These are phyloP conservation scores for Backusella australiensis DNA, from an alignment of 192 early-diverging fungal species.

Conservation along the genomic window DNA sequence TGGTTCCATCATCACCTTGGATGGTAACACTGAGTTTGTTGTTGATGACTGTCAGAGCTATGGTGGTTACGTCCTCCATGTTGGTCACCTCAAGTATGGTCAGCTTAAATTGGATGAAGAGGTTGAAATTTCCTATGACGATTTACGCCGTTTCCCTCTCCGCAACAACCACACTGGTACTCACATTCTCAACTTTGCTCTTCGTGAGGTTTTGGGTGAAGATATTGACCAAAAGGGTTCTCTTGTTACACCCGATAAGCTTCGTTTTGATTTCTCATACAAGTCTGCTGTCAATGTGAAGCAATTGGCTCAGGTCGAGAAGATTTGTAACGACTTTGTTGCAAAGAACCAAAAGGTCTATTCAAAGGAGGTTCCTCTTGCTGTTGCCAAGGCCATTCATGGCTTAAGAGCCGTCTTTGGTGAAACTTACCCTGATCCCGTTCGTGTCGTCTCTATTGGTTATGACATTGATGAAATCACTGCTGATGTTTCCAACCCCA, in stretches of 20 bases:
- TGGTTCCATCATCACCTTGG: constrained; percentile 80
- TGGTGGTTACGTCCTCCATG: constrained; percentile 95
- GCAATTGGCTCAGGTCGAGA: constrained; percentile 73
- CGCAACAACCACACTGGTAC: constrained; percentile 97
- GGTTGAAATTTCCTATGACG: constrained; percentile 84
- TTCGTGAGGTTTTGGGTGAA: constrained; percentile 80
- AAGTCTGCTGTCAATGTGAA: constrained; percentile 65
- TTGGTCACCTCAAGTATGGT: constrained; percentile 93
- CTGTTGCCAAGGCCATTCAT: constrained; percentile 77
- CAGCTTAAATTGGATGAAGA: constrained; percentile 62
- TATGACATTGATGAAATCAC: constrained; percentile 85
- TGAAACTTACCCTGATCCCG: constrained; percentile 96
- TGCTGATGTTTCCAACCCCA: constrained; percentile 69
- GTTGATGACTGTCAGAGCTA: constrained; percentile 93
- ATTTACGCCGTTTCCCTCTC: constrained; percentile 83
- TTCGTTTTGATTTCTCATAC: constrained; percentile 94
- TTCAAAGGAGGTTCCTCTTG: constrained; percentile 82
- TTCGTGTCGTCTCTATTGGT: constrained; percentile 94
- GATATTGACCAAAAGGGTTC: constrained; percentile 93
- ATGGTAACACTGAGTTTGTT: constrained; percentile 81
- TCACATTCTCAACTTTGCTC: constrained; percentile 93
- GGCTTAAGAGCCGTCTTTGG: constrained; percentile 98
- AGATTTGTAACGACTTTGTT: constrained; percentile 77
- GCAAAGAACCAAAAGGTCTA: constrained; percentile 72
- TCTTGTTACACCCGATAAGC: constrained; percentile 91